Evolutionary conservation across 2,329 filamentous ascomycete genomes (phyloP).

Genomic region (Monilinia polystroma): DNA sequence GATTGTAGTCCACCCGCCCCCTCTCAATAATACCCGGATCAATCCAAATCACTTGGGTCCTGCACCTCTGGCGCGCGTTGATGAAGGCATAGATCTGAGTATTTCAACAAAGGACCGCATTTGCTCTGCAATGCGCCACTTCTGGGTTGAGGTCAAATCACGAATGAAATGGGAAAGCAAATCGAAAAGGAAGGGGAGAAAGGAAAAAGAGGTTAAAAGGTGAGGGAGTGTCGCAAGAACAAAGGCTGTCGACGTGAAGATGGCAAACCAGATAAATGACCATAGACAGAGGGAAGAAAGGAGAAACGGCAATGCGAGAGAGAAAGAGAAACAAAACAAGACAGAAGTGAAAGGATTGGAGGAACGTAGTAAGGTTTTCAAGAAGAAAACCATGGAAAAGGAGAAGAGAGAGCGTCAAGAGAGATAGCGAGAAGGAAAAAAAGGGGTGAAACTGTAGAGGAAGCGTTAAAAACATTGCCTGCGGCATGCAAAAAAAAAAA

Average conservation of each 20-base stretch:
- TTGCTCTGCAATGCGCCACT: neutral
- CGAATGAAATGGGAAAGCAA: neutral
- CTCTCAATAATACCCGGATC: neutral
- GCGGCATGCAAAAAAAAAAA: neutral
- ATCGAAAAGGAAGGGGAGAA: neutral
- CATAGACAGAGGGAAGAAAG: conserved; percentile 17
- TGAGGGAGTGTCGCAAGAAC: conserved; percentile 1
- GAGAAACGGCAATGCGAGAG: neutral
- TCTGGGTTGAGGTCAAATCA: conserved; percentile 2
- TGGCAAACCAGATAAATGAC: neutral
- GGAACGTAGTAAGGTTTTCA: neutral
- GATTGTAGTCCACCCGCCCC: neutral
- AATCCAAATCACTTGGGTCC: neutral
- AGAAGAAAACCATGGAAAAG: neutral
- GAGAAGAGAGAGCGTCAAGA: neutral
- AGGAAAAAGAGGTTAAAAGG: neutral
- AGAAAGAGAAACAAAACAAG: neutral
- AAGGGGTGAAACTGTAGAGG: neutral
- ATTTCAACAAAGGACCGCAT: neutral
- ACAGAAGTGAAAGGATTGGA: neutral
- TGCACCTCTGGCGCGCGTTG: neutral
- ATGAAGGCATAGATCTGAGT: neutral
- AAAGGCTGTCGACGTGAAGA: conserved; percentile 8
- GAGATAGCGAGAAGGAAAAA: neutral
- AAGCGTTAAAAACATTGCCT: neutral